Evolutionary conservation across 257 asterid genomes (phyloP), one percentile per base, ranked within the genome.

Genomic region (Paraleonurus japonicus): DNA sequence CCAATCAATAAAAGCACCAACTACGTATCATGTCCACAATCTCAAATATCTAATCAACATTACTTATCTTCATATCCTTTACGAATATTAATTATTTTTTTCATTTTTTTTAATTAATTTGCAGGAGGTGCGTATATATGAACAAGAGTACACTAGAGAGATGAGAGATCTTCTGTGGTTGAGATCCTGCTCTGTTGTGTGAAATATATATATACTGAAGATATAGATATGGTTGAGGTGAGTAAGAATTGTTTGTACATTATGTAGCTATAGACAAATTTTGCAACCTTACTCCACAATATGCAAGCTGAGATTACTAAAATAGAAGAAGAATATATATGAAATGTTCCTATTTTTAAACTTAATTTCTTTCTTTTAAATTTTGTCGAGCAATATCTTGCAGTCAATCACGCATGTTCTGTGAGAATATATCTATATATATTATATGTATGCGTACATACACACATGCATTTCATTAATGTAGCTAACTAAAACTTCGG

Each of bases 161-260:
- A 85, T 81, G 39, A 87, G 95, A 84, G 96, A 90, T 85, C 92
- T 70, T 30, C 4, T 0, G 75, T 73, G 73, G 61, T 47, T 6
- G 88, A 78, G 95, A 87, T 89, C 96, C 89, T 83, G 70, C 90
- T 84, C 87, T 75, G 47, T 55, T 82, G 85, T 84, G 80, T 65
- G 30, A 65, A 69, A 63, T 54, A 51, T 43, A 45, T 24, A 61
- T 24, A 30, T 17, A 53, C 20, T 30, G 7, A 19, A 70, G 17
- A 35, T 11, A 65, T 71, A 50, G 19, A 72, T 61, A 61, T 61
- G 37, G 27, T 74, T 28, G 79, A 69, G 74, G 73, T 77, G 70
- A 87, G 82, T 69, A 39, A 75, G 66, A 53, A 51, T 61, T 70
- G 71, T 61, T 71, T 81, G 88, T 82, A 81, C 55, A 73, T 39